These are phyloP conservation scores for Alternaria longipes DNA, from an alignment of 2,329 filamentous ascomycete genomes.

Conservation along the genomic window DNA sequence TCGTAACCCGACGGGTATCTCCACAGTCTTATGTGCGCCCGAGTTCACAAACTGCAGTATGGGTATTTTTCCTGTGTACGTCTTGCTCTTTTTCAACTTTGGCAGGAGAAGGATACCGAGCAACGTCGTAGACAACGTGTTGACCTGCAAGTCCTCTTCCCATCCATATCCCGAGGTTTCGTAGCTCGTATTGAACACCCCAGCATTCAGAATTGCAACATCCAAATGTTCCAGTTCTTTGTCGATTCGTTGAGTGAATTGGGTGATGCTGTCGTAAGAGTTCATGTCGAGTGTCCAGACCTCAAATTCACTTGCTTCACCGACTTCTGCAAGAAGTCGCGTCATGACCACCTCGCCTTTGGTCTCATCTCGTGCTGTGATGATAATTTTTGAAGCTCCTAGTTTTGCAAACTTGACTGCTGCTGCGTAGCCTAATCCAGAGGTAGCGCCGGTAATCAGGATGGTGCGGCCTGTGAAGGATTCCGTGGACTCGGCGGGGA, in stretches of 20 bases:
- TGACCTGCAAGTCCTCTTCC: neutral
- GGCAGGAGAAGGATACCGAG: constrained; percentile 1
- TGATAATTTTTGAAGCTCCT: neutral
- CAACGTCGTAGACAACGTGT: neutral
- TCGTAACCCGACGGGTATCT: no score
- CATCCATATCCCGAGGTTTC: no score
- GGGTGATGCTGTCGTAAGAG: neutral
- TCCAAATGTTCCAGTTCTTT: no score
- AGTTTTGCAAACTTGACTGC: neutral
- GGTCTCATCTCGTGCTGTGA: neutral
- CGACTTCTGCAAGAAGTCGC: neutral
- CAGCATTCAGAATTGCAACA: no score
- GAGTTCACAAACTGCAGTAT: no score
- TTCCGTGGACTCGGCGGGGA: neutral
- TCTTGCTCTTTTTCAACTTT: neutral
- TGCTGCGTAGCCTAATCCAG: neutral
- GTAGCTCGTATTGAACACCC: no score
- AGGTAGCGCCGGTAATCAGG: neutral
- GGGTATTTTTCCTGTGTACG: no score
- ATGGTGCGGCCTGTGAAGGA: neutral
- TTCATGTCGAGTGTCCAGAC: constrained; percentile 4
- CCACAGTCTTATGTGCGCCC: no score
- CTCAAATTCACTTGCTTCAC: neutral
- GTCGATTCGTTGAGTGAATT: neutral
- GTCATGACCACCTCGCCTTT: no score